Base-by-base conservation (phyloP, 257 asterid genomes). In the Primulina huaijiensis region DNA sequence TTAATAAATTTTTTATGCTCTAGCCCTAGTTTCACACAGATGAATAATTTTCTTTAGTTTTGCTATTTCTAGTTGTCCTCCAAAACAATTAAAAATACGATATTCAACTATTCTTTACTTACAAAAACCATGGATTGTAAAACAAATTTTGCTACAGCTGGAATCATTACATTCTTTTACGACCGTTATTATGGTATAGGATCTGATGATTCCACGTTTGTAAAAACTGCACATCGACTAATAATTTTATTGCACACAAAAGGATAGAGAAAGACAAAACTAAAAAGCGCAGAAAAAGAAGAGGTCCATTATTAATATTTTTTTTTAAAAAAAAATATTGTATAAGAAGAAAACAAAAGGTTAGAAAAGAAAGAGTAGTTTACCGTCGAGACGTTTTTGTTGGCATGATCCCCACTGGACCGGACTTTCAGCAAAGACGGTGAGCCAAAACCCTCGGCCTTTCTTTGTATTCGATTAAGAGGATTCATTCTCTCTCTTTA, bases 391-490 rank as follows among this genome's bases (percentile, higher is more conserved):
- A 40, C 17, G 52, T 11, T 14, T 14, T 0, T 46, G 55, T 16
- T 46, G 55, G 55, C 55, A 50, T 21, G 72, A 56, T 71, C 74
- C 76, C 74, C 76, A 29, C 68, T 63, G 71, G 77, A 23, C 25
- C 1, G 25, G 30, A 60, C 78, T 72, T 56, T 50, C 3, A 69
- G 72, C 67, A 59, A 64, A 66, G 60, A 52, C 43, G 61, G 62
- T 72, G 68, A 72, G 29, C 81, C 72, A 66, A 77, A 80, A 77
- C 66, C 77, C 69, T 56, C 65, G 53, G 65, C 52, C 10, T 67
- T 67, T 82, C 63, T 5, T 61, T 20, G 19, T 72, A 77, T 69
- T 76, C 72, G 65, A 72, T 75, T 77, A 77, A 78, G 78, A 38
- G 85, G 83, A 75, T 78, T 75, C 75, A 72, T 75, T 10, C 71